Base-by-base conservation (phyloP, 2,329 filamentous ascomycete species). In the Penicillium fuscoglaucum region DNA sequence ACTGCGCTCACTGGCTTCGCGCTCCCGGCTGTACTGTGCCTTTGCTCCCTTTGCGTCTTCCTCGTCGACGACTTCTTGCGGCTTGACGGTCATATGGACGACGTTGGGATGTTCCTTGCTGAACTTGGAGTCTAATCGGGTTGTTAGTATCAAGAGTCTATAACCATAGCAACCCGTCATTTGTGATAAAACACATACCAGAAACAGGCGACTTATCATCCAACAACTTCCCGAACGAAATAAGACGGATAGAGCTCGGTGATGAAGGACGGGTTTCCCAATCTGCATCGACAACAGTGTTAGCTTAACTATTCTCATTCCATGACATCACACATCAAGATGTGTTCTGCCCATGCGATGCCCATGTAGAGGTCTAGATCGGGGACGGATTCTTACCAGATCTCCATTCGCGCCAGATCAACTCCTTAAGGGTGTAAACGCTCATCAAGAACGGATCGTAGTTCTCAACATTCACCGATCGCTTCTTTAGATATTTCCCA, bases 11-110 rank as follows among this genome's bases (percentile, higher is more conserved):
- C 80, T 79, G 29, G 80, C 80, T 46, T 86, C 85, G 40, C 78
- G 74, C 55, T 82, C 78, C 61, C 83, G 78, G 41, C 76, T 68
- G 63, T 78, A 76, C 51, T 78, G 76, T 31, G 71, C 67, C 73
- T 88, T 90, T 58, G 84, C 82, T 35, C 84, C 84, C 70, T 88
- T 89, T 57, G 89, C 87, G 66, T 91, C 89, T 68, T 90, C 87
- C 69, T 95, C 91, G 64, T 96, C 88, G 61, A 93, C 80, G 40
- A 89, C 84, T 70, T 96, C 91, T 70, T 92, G 89, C 3, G 92
- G 92, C 67, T 90, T 90, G 67, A 96, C 87, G 6, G 90, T 93
- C 91, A 96, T 96, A 75, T 96, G 92, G n/a, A 96, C 87, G 29
- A 96, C 90, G 66, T 96, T 96, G 8, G 90, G 85, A 12, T 83